phyloP scores from a whole-genome alignment of 2,329 filamentous ascomycete genomes.

The Tolypocladium sp. region DNA sequence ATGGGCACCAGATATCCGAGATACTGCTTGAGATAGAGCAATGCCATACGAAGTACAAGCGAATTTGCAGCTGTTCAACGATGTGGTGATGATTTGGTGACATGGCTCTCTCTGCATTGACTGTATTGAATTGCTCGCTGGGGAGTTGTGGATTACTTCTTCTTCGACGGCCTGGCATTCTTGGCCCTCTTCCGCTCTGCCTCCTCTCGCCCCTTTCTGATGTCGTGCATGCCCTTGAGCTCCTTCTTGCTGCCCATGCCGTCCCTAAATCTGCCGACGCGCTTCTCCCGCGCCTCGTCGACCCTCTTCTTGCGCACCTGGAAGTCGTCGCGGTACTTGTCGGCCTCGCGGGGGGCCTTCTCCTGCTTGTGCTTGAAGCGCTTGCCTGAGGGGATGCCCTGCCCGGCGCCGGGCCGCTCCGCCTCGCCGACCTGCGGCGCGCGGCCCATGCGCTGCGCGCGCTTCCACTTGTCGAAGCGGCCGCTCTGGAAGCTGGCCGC shows the following conservation, averaged over 20 bases:
- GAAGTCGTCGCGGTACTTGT: slow-evolving; percentile 88
- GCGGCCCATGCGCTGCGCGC: slow-evolving; percentile 69
- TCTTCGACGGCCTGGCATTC: slow-evolving; percentile 74
- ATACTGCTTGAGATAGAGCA: neutral
- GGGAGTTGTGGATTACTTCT: slow-evolving; percentile 18
- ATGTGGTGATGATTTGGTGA: neutral
- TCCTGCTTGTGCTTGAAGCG: slow-evolving; percentile 82
- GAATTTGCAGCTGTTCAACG: neutral
- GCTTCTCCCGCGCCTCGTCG: slow-evolving; percentile 77
- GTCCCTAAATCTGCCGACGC: slow-evolving; percentile 64
- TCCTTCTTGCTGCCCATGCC: slow-evolving; percentile 66
- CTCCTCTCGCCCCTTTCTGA: slow-evolving; percentile 71
- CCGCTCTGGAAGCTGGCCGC: slow-evolving; percentile 88
- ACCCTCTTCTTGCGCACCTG: slow-evolving; percentile 84
- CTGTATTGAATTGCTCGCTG: neutral
- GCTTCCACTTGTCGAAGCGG: slow-evolving; percentile 87
- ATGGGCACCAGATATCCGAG: neutral
- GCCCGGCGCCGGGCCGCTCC: slow-evolving; percentile 41
- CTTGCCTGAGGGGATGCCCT: slow-evolving; percentile 19
- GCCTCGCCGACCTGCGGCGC: slow-evolving; percentile 76
- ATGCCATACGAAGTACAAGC: neutral
- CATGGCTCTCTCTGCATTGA: neutral
- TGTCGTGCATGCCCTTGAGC: slow-evolving; percentile 73
- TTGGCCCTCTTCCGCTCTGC: slow-evolving; percentile 73
- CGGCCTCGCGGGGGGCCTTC: slow-evolving; percentile 83